These are phyloP conservation scores for Trichoderma gamsii DNA, from an alignment of 495 filamentous ascomycete species.

Conservation along the genomic window DNA sequence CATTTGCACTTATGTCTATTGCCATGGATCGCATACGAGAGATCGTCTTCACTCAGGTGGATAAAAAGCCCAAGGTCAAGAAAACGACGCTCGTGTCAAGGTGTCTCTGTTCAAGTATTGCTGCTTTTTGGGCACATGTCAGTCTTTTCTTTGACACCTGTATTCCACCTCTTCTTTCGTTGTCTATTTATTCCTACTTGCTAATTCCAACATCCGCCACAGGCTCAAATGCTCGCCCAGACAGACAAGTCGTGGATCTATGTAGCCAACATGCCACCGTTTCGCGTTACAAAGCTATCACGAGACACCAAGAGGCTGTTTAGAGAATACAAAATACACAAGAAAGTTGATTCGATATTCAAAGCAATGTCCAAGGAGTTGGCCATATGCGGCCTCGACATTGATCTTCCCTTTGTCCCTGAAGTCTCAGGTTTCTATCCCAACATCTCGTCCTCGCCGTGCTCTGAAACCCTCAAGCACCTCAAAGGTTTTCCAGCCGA, in stretches of 20 bases:
- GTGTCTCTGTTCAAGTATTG: constrained; percentile 1
- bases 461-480: background rate
- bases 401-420: constrained; percentile 6
- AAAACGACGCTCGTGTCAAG: background rate
- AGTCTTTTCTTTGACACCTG: background rate
- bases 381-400: background rate
- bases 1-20: background rate
- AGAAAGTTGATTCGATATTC: background rate
- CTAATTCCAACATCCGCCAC: background rate
- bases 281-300: constrained; percentile 1
- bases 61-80: background rate
- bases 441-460: background rate
- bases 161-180: background rate
- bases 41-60: background rate
- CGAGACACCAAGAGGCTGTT: background rate
- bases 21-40: constrained; percentile 4
- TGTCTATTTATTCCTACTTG: background rate
- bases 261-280: constrained; percentile 10
- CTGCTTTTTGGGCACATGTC: constrained; percentile 9
- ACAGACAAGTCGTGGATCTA: constrained; percentile 4
- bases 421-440: constrained; percentile 3
- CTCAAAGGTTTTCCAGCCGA: background rate
- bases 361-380: constrained; percentile 4
- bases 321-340: constrained; percentile 2
- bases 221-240: constrained; percentile 4